phyloP scores from a whole-genome alignment of 176 grass and related monocot species.

The Hordeum marinum region DNA sequence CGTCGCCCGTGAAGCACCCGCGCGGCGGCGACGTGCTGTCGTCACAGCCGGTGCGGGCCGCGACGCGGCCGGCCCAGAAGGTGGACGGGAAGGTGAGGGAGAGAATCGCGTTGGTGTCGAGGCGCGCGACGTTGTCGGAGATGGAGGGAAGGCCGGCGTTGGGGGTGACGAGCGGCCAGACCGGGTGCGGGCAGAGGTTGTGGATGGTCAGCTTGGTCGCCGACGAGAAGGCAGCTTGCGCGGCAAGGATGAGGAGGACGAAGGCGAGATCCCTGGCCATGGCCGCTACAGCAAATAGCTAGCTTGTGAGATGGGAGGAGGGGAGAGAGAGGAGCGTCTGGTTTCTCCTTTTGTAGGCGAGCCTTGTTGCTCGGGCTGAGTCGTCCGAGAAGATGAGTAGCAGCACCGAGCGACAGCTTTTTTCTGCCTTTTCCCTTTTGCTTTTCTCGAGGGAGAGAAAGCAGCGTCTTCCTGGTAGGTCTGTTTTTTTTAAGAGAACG shows the following conservation, averaged over 20 bases:
- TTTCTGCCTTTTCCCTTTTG: too few relatives aligned
- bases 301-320: neutral
- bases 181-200: constrained; percentile 42
- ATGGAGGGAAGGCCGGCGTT: constrained; percentile 39
- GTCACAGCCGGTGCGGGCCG: constrained; percentile 38
- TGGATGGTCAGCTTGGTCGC: constrained; percentile 41
- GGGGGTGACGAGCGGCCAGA: constrained; percentile 46
- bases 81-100: constrained; percentile 29
- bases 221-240: neutral
- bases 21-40: constrained; percentile 5
- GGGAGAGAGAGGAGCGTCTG: neutral
- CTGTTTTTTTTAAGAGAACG: too few relatives aligned
- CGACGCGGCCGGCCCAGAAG: constrained; percentile 40
- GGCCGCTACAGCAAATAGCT: neutral
- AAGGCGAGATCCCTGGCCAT: constrained; percentile 5
- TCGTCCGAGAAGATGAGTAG: too few relatives aligned
- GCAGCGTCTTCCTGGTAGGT: too few relatives aligned
- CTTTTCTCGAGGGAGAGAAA: too few relatives aligned
- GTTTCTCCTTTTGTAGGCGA: constrained; percentile 8
- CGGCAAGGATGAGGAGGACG: neutral
- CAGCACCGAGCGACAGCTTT: neutral
- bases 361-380: neutral
- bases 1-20: constrained; percentile 26
- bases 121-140: constrained; percentile 43
- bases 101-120: constrained; percentile 32